Evolutionary conservation across 2,329 filamentous ascomycete species (phyloP), one percentile per base, ranked within the genome.

Genomic region (Mollisiaceae sp.): DNA sequence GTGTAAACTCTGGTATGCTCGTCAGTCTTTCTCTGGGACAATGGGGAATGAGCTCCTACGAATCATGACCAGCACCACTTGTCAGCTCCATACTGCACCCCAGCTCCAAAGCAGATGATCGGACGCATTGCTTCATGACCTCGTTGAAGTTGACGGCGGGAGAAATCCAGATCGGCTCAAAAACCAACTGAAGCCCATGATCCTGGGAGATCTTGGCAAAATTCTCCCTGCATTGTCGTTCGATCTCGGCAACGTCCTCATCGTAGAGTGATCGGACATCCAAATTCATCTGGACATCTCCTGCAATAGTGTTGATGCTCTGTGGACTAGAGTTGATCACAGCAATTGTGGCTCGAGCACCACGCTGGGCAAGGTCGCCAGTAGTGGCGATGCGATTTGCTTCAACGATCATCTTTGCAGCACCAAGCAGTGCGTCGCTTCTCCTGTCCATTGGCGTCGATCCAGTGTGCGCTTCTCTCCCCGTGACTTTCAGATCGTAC

Each of bases 401-500:
- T 24, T 62, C 47, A 20, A 62, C 47, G n/a, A 62, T 55, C 59
- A 62, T 62, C 36, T 62, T 62, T 3, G 59, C 59, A 12, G 59
- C 59, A 27, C 45, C 59, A 11, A 62, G 47, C 4, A 62, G 20
- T 2, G 59, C 32, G 22, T 62, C 59, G 2, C 45, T 60, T 36
- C 59, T 45, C 35, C 41, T 35, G 11, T 35, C 59, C 62, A 91
- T 85, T n/a, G 71, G 71, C 4, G 72, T 72, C 6, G 69, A 68
- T 20, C 71, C 72, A 27, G 70, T 63, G 59, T 74, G 71, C 1
- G 65, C 69, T 60, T 72, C 67, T 15, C 62, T 63, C 4, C 72
- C 91, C 8, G 79, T 79, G 2, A 93, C 82, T 8, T 84, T 85
- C 39, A 93, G 75, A 0, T 86, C 87, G 75, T 87, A 89, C 91